Evolutionary conservation across 352 stramenopile species (phyloP).

Genomic region (Globisporangium heterothallicum): DNA sequence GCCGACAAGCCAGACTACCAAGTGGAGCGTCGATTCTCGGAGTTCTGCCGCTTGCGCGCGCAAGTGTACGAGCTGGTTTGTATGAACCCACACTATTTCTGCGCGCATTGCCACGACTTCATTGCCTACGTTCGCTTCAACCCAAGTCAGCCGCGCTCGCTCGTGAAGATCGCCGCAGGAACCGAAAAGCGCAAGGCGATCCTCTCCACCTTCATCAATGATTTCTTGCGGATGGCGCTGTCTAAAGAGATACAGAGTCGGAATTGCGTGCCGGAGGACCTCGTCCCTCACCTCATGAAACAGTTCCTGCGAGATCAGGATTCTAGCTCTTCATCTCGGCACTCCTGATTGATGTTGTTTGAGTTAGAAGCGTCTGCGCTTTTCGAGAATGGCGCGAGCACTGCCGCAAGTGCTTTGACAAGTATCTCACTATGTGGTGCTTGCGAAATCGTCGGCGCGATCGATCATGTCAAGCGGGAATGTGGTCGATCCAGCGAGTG

Average conservation of each 20-base stretch:
- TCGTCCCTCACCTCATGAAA: neutral
- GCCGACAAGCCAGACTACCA: constrained; percentile 25
- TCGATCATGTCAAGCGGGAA: too few species aligned
- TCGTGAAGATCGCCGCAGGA: constrained; percentile 24
- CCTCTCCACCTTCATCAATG: constrained; percentile 27
- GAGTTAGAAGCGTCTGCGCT: too few species aligned
- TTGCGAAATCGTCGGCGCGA: too few species aligned
- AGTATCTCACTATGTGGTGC: too few species aligned
- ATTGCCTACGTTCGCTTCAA: constrained; percentile 39
- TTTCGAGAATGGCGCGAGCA: too few species aligned
- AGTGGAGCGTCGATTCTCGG: constrained; percentile 51
- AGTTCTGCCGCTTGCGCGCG: constrained; percentile 23
- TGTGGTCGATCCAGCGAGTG: too few species aligned
- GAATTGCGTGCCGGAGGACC: neutral
- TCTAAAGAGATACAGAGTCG: neutral
- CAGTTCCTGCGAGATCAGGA: neutral
- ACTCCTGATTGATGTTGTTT: too few species aligned
- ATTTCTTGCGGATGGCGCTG: constrained; percentile 28
- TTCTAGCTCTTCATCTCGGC: too few species aligned
- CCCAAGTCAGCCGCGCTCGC: constrained; percentile 24
- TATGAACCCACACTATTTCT: constrained; percentile 2
- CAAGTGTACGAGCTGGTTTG: neutral
- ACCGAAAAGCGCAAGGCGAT: constrained; percentile 27
- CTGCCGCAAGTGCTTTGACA: too few species aligned
- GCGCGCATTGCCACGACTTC: constrained; percentile 34